Conservation (phyloP, 1,139 yeast species). For the Hemisphaericaspora xylanilytica region DNA sequence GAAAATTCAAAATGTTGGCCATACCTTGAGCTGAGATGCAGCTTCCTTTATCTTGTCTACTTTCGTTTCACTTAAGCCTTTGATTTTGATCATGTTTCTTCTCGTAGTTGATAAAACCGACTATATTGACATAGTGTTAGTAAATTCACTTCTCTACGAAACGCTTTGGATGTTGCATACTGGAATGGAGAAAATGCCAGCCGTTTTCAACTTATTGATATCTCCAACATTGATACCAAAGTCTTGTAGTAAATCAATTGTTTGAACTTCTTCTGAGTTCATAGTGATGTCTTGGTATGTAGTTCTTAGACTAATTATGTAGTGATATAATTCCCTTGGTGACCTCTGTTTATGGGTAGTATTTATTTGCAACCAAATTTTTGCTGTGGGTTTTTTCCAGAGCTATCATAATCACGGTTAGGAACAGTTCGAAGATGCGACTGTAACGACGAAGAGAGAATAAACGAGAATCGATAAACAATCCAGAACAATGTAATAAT, state of each 20-base stretch:
- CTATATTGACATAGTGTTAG: no score
- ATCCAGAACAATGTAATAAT: no score
- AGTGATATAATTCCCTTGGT: no score
- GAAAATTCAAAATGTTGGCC: no score
- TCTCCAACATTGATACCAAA: slow-evolving; percentile 61
- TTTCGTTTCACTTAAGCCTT: slow-evolving; percentile 56
- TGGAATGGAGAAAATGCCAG: slow-evolving; percentile 55
- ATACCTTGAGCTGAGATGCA: slow-evolving; percentile 43
- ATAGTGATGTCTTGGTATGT: background rate
- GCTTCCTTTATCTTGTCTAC: slow-evolving; percentile 65
- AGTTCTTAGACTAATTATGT: no score
- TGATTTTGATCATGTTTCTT: slow-evolving; percentile 50
- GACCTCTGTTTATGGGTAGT: no score
- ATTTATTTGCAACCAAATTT: slow-evolving; percentile 16
- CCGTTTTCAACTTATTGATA: slow-evolving; percentile 48
- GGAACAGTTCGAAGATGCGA: slow-evolving; percentile 2
- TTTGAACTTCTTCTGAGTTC: slow-evolving; percentile 9
- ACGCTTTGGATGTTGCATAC: no score
- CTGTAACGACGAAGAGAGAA: background rate
- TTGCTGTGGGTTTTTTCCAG: no score
- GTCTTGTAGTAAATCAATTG: slow-evolving; percentile 54
- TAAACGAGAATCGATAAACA: no score
- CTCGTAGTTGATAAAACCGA: slow-evolving; percentile 54
- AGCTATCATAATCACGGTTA: no score
- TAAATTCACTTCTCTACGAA: no score